Conservation (phyloP, 306 rosid species). For the Prunus fruticosa region DNA sequence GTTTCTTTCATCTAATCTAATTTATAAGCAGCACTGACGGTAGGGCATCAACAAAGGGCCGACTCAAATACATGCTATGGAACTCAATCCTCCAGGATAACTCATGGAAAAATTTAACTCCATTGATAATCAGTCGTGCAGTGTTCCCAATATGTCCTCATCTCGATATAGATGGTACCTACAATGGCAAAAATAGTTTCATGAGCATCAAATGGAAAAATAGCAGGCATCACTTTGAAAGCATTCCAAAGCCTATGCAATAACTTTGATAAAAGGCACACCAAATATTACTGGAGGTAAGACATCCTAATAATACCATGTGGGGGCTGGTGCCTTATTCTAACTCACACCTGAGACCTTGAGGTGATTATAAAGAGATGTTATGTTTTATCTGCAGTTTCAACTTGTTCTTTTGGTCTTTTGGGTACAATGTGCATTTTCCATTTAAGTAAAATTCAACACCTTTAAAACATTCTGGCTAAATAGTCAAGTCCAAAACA, state of each 20-base stretch:
- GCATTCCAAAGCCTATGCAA: not conserved
- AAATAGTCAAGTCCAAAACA: too few species aligned
- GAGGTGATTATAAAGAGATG: too few species aligned
- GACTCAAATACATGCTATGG: not conserved
- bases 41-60: not conserved
- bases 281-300: not conserved
- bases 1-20: not conserved
- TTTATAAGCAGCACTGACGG: not conserved
- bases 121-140: slow-evolving; percentile 41
- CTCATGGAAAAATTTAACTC: not conserved
- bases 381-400: too few species aligned
- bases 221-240: not conserved
- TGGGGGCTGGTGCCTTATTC: not conserved
- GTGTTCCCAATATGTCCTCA: slow-evolving; percentile 41
- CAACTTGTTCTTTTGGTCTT: too few species aligned
- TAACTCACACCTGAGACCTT: not conserved
- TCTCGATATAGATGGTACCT: not conserved
- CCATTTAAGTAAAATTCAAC: too few species aligned
- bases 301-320: not conserved
- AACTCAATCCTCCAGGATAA: not conserved
- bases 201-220: not conserved
- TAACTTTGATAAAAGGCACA: not conserved
- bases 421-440: too few species aligned
- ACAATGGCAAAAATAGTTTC: not conserved
- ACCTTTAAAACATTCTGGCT: too few species aligned